Evolutionary conservation across 2,329 filamentous ascomycete genomes (phyloP).

Genomic region (Colletotrichum karsti): DNA sequence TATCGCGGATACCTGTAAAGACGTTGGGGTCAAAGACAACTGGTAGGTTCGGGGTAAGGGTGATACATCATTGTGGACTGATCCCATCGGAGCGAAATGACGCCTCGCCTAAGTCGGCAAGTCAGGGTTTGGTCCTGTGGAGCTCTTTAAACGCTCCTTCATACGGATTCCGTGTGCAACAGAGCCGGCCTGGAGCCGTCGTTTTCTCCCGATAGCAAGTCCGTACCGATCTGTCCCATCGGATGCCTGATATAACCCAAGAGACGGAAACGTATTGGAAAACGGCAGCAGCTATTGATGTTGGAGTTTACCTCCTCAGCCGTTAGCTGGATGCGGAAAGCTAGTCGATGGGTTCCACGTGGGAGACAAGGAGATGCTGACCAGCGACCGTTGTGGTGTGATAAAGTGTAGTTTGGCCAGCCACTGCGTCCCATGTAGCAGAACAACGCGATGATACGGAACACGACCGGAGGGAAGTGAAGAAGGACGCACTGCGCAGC

Average conservation of each 20-base stretch:
- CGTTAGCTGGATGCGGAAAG: conserved; percentile 1
- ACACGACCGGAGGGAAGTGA: background rate
- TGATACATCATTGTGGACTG: conserved; percentile 31
- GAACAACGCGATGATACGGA: background rate
- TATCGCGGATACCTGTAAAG: background rate
- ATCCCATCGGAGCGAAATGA: conserved; percentile 30
- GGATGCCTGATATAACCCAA: background rate
- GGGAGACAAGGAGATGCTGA: conserved; percentile 21
- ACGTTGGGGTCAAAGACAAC: conserved; percentile 1
- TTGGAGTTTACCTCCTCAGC: background rate
- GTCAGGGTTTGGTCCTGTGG: conserved; percentile 22
- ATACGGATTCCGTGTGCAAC: conserved; percentile 8
- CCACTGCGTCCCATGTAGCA: too few species aligned
- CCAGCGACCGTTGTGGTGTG: background rate
- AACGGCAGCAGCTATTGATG: background rate
- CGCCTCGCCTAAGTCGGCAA: conserved; percentile 29
- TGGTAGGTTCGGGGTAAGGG: conserved; percentile 13
- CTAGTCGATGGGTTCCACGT: conserved; percentile 18
- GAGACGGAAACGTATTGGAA: background rate
- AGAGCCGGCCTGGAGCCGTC: background rate
- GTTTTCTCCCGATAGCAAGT: background rate
- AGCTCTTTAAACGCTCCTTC: conserved; percentile 18
- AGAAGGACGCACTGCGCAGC: background rate
- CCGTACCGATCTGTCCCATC: background rate
- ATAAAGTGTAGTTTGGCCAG: background rate